Base-by-base conservation (phyloP, 2,329 filamentous ascomycete species). In the Amesomyces nigricolor region DNA sequence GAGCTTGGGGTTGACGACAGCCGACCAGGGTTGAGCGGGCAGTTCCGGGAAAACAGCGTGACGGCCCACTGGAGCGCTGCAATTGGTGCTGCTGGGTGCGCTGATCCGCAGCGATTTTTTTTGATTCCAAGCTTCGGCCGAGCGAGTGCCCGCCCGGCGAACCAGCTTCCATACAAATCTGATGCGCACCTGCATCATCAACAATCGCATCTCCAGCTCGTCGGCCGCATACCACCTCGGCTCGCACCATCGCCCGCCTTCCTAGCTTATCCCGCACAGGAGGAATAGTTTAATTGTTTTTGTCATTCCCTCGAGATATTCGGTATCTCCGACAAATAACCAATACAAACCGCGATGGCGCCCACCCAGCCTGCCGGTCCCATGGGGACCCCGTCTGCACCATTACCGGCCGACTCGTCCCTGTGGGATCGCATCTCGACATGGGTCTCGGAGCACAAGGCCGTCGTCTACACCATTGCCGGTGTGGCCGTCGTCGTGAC, bases 391-490 rank as follows among this genome's bases (percentile, higher is more conserved):
- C 71, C 69, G 58, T 71, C 74, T 56, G 68, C 82, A 51, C 74
- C 76, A 42, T 71, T 82, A 64, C 73, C 80, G 55, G 71, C 76
- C 62, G 80, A 86, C 59, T 82, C 86, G 57, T 87, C 88, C 46
- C 75, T 94, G 54, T 96, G 91, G 91, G 89, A 96, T 72, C 87
- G 91, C 67, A 78, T 96, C 73, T 87, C 91, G 63, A 86, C 78
- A 68, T 99, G 94, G 92, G 91, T 88, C 13, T 89, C 91, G 2
- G 92, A 97, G 71, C 91, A 99, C 76, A 97, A 96, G 78, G 88
- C 89, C 47, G 81, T 92, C 53, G 91, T 95, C 61, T 99, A 96
- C 74, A 96, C 94, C 63, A 89, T 97, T 73, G 94, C 92, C 54
- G 94, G 94, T 67, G 88, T 96, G 58, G 92, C 92, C 52, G 82